These are phyloP conservation scores for Solanum hybrid DNA, from an alignment of 305 asterid genomes.

Conservation along the genomic window DNA sequence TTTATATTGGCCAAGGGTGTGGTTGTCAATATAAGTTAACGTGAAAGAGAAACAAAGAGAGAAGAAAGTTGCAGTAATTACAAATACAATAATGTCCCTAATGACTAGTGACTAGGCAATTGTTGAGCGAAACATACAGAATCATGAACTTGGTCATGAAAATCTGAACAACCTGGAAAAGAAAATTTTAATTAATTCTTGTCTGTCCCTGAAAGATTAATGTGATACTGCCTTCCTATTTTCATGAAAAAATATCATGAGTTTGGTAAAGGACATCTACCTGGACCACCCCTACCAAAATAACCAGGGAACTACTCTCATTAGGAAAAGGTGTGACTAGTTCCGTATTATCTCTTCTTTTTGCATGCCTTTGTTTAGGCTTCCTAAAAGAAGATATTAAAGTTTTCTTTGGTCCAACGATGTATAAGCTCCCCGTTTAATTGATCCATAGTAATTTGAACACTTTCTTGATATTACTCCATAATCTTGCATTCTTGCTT, in stretches of 20 bases:
- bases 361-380: not conserved
- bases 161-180: not conserved
- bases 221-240: not conserved
- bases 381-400: not conserved
- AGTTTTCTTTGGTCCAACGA: not conserved
- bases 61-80: not conserved
- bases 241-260: not conserved
- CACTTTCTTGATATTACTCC: not conserved
- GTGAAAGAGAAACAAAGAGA: not conserved
- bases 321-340: not conserved
- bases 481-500: slow-evolving; percentile 13
- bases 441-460: not conserved
- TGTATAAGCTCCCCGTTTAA: not conserved
- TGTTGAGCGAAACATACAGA: not conserved
- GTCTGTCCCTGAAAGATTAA: not conserved
- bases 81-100: not conserved
- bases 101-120: not conserved
- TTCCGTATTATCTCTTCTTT: not conserved
- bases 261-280: not conserved
- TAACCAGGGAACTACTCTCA: not conserved
- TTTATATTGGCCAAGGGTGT: not conserved
- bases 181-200: not conserved
- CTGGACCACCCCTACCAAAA: not conserved
- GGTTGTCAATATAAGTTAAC: not conserved
- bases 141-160: not conserved